Base-by-base conservation (phyloP, 2,329 filamentous ascomycete species). In the Fusarium protoensiforme region DNA sequence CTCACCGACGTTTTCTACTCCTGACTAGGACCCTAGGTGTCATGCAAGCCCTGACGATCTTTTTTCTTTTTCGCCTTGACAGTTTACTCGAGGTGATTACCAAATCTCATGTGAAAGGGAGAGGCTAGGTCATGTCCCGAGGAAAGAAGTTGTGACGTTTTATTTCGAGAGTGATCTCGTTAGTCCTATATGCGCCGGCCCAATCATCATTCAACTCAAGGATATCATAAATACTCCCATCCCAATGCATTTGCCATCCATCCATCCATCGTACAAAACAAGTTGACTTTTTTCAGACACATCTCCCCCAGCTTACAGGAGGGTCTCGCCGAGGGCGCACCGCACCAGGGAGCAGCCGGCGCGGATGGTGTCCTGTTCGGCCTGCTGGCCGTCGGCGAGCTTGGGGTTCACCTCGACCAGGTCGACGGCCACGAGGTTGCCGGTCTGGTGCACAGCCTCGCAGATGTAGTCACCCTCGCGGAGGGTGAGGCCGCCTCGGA, bases 381-480 rank as follows among this genome's bases (percentile, higher is more conserved):
- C 94, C 68, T 88, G 86, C 66, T 87, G 84, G 72, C 87, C 88
- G 3, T 88, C 84, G 53, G 92, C 92, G 65, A 95, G 84, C 75
- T 87, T 90, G 22, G 93, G 93, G 85, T 95, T 95, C 73, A 95
- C 92, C 85, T 95, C 93, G 71, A 96, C 94, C 73, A 96, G 84
- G 81, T 96, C 94, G 84, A 96, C 91, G 48, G 93, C 93, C 13
- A 96, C 87, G 64, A 96, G 84, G 81, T 90, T 93, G 61, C 94
- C 93, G 8, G 93, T 95, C 85, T 93, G 88, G 81, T 96, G 93
- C 24, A 96, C 92, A 75, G 89, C 92, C 85, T 96, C 96, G 78
- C 95, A 97, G 83, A 99, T 98, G 85, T 94, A 99, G 83, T 98
- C 96, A 43, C 96, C 96, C 85, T 99, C 96, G 64, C 96, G 91